Evolutionary conservation across 805 yeast genomes (phyloP).

Genomic region (Zygosaccharomyces lentus): DNA sequence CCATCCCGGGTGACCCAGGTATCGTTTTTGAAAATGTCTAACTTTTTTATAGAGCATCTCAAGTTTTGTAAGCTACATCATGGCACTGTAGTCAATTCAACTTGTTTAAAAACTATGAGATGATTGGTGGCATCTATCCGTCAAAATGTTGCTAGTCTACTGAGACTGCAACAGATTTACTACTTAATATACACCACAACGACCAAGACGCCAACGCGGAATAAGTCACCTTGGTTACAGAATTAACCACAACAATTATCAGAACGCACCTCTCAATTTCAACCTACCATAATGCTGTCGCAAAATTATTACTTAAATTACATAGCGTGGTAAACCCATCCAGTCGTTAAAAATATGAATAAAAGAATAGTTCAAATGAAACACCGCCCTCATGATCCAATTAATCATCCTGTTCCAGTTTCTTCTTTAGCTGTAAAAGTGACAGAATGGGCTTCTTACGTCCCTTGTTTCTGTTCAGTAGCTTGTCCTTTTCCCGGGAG

Average conservation of each 20-base stretch:
- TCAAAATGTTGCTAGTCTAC: too few species aligned
- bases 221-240: too few species aligned
- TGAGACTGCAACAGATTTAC: too few species aligned
- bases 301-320: slow-evolving; percentile 2
- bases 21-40: slow-evolving; percentile 65
- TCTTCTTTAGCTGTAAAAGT: slow-evolving; percentile 24
- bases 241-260: too few species aligned
- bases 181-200: too few species aligned
- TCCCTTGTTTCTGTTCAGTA: slow-evolving; percentile 25
- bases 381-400: background rate
- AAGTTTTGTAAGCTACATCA: background rate
- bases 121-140: background rate
- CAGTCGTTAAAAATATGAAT: slow-evolving; percentile 1
- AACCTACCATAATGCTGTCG: background rate
- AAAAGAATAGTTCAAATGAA: slow-evolving; percentile 3
- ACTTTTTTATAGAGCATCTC: slow-evolving; percentile 3
- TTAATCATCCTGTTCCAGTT: slow-evolving; percentile 14
- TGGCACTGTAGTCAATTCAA: background rate
- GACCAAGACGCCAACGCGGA: too few species aligned
- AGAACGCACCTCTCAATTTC: too few species aligned
- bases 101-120: background rate
- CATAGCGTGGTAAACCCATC: slow-evolving; percentile 1
- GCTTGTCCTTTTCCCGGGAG: slow-evolving; percentile 19
- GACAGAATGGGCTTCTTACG: slow-evolving; percentile 31
- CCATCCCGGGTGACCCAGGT: slow-evolving; percentile 94